Evolutionary conservation across 345 rosid genomes (phyloP).

Genomic region (Eucalyptus marginata): DNA sequence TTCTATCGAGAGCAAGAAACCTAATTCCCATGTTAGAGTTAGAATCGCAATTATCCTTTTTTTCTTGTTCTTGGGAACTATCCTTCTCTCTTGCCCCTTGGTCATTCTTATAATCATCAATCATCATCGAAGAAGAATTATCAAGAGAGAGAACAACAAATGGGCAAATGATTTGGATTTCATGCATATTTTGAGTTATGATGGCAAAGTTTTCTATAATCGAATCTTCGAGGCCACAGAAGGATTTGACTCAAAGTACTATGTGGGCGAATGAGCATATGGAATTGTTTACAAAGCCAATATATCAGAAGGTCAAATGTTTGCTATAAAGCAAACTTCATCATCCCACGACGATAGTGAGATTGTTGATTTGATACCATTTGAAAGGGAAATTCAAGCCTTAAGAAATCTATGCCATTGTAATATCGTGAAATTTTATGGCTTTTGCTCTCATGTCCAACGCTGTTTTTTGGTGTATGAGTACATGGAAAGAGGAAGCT

Average conservation of each 20-base stretch:
- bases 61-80: not conserved
- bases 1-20: not conserved
- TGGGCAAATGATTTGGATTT: not conserved
- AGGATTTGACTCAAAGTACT: too few relatives aligned
- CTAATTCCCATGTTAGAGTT: accelerated
- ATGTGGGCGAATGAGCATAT: not conserved
- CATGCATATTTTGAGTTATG: not conserved
- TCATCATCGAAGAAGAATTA: not conserved
- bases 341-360: not conserved
- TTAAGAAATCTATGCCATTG: not conserved
- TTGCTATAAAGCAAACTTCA: not conserved
- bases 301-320: not conserved
- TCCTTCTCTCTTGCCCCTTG: not conserved
- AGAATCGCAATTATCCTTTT: too few relatives aligned
- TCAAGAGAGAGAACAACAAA: not conserved
- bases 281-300: not conserved
- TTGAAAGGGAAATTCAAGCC: not conserved
- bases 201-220: not conserved
- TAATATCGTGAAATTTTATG: not conserved
- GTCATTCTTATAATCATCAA: accelerated
- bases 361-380: not conserved
- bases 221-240: accelerated
- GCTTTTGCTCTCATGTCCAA: not conserved
- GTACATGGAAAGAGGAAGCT: not conserved
- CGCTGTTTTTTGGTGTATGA: not conserved